These are phyloP conservation scores for Boletus sensibilis DNA, from an alignment of 768 basidiomycete genomes.

Conservation along the genomic window DNA sequence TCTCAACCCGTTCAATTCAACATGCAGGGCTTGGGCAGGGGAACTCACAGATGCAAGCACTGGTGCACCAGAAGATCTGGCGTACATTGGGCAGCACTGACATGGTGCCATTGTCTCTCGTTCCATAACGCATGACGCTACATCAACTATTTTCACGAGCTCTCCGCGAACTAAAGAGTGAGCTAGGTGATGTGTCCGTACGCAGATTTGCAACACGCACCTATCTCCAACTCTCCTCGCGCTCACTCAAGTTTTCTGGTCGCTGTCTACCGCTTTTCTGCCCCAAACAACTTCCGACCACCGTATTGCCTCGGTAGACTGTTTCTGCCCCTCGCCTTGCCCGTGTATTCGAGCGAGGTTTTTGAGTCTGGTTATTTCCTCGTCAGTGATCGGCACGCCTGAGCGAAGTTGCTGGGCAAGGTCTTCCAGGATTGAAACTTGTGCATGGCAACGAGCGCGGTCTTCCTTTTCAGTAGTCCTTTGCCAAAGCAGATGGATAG, in stretches of 20 bases:
- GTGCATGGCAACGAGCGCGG: slow-evolving; percentile 52
- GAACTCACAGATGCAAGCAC: neutral
- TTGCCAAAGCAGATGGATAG: slow-evolving; percentile 62
- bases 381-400: slow-evolving; percentile 42
- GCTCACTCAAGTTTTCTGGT: slow-evolving; percentile 36
- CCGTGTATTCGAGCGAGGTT: slow-evolving; percentile 47
- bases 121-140: neutral
- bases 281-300: slow-evolving; percentile 57
- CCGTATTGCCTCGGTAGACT: slow-evolving; percentile 26
- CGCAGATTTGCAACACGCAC: slow-evolving; percentile 28
- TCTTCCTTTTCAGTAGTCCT: slow-evolving; percentile 52
- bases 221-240: slow-evolving; percentile 37
- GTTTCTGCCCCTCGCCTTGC: slow-evolving; percentile 16
- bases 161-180: neutral
- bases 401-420: slow-evolving; percentile 53
- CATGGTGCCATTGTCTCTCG: neutral
- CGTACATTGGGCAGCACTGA: neutral
- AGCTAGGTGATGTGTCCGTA: neutral
- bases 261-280: slow-evolving; percentile 24
- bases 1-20: neutral
- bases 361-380: slow-evolving; percentile 54
- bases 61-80: neutral
- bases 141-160: neutral
- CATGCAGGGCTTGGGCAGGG: too few species aligned
- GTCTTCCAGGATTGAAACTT: slow-evolving; percentile 61